Evolutionary conservation across 2,329 filamentous ascomycete species (phyloP), one percentile per base, ranked within the genome.

Genomic region (Xylaria hypoxylon): DNA sequence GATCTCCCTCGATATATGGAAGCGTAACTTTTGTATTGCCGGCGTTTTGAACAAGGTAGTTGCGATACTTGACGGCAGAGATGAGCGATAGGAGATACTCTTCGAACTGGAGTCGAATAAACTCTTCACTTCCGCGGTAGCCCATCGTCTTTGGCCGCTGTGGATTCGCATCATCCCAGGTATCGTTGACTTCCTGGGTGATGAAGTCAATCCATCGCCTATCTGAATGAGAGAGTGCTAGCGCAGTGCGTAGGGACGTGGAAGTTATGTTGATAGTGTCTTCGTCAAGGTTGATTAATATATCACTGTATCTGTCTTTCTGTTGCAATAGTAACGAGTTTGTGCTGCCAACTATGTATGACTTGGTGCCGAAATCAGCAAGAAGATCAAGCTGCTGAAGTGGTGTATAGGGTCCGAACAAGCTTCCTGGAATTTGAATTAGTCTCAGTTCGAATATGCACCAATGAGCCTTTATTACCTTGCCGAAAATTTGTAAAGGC

Each of bases 401-500:
- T 19, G 96, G 96, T 0, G 96, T 99, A 77, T 99, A 99, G 0
- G 96, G 96, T 2, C 96, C 95, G 77, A 97, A 98, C 65, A 99
- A 86, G 77, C 93, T 96, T 67, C 96, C 89, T 94, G 68, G 47
- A 42, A 19, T 60, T 45, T 17, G 57, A 22, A 68, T 68, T 15
- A 68, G 66, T 58, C 24, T 24, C 19, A 8, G 22, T 58, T 40
- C 19, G 15, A 40, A 44, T 17, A 22, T 31, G 7, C 28, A 13
- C 19, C 1, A 51, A 42, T 47, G 48, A 40, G 22, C 5, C 24
- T 5, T 57, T 33, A 42, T 53, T 77, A 92, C 91, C 86, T 94
- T 97, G 77, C 94, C 94, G 77, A 98, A 99, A 51, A 99, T 91
- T 76, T 98, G 96, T 45, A 99, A 83, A 13, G 96, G 96, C 44